Conservation (phyloP, 768 basidiomycete genomes). For the Neoboletus brunneissimus region DNA sequence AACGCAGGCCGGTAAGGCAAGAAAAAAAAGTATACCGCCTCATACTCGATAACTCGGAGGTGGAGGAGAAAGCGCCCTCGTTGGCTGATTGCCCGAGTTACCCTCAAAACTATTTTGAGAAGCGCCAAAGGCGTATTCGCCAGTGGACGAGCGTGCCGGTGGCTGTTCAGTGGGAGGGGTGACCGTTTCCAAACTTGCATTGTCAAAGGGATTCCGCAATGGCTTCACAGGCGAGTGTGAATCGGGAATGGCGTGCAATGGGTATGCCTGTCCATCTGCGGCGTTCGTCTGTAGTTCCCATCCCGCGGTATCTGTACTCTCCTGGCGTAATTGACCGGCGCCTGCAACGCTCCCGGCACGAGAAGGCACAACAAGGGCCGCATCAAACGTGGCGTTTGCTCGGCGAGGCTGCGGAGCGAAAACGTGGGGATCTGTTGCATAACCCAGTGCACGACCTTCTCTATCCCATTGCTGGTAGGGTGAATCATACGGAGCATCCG, state of each 20-base stretch:
- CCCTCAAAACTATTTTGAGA: constrained; percentile 26
- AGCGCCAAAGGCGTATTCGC: constrained; percentile 25
- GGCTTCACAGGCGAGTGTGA: not conserved
- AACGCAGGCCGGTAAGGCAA: not conserved
- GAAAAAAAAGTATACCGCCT: not conserved
- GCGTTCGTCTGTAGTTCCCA: constrained; percentile 33
- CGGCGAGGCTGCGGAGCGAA: constrained; percentile 51
- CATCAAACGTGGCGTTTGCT: constrained; percentile 15
- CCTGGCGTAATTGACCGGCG: constrained; percentile 17
- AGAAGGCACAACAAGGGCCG: constrained; percentile 9
- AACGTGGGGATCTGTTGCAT: constrained; percentile 42
- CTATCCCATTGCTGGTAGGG: constrained; percentile 52
- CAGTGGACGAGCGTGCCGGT: constrained; percentile 7
- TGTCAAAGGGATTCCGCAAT: constrained; percentile 28
- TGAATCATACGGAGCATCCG: constrained; percentile 31
- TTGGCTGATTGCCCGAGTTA: not conserved
- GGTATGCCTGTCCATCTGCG: constrained; percentile 24
- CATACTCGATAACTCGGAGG: constrained; percentile 23
- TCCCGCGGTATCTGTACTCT: constrained; percentile 29
- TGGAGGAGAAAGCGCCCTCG: constrained; percentile 12
- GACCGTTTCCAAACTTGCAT: constrained; percentile 18
- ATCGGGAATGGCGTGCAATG: constrained; percentile 21
- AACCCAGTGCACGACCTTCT: constrained; percentile 48
- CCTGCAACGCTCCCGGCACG: constrained; percentile 14
- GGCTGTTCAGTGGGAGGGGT: constrained; percentile 11